Conservation (phyloP, 2,329 filamentous ascomycete species). For the Paracoccidioides brasiliensis region DNA sequence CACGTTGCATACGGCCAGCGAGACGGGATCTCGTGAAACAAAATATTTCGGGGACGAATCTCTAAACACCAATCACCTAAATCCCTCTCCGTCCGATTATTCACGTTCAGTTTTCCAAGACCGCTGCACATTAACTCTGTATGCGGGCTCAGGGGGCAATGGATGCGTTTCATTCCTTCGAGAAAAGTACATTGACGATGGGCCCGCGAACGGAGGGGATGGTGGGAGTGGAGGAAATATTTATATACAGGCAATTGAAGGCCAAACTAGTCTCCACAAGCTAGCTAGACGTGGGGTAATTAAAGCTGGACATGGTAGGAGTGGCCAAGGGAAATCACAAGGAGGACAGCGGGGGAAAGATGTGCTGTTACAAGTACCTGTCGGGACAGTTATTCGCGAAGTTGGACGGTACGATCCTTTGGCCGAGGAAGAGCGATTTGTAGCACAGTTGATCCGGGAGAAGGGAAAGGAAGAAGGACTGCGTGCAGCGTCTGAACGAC, state of each 20-base stretch:
- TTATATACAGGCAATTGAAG: constrained; percentile 84
- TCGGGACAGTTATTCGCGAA: constrained; percentile 83
- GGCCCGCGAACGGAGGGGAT: constrained; percentile 88
- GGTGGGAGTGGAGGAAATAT: constrained; percentile 83
- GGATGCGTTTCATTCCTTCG: constrained; percentile 90
- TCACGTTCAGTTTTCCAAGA: constrained; percentile 73
- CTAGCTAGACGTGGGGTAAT: constrained; percentile 60
- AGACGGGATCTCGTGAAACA: constrained; percentile 4
- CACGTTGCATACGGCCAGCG: background rate
- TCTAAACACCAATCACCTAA: constrained; percentile 44
- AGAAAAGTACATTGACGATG: constrained; percentile 78
- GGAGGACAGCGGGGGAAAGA: constrained; percentile 72
- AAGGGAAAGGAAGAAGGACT: constrained; percentile 31
- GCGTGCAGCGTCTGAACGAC: constrained; percentile 30
- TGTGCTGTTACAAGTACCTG: constrained; percentile 75
- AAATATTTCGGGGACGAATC: background rate
- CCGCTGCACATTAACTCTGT: constrained; percentile 62
- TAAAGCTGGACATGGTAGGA: constrained; percentile 32
- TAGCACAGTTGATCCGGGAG: constrained; percentile 16
- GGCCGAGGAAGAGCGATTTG: constrained; percentile 46
- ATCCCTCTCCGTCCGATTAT: constrained; percentile 76
- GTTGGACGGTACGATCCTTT: constrained; percentile 65
- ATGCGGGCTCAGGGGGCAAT: constrained; percentile 71
- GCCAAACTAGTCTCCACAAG: constrained; percentile 88
- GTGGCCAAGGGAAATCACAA: constrained; percentile 35